A percentile compares a stretch with the other conserved stretches of the same genome.
phyloP scores from a whole-genome alignment of 805 yeast species.

The Schizosaccharomyces pombe region DNA sequence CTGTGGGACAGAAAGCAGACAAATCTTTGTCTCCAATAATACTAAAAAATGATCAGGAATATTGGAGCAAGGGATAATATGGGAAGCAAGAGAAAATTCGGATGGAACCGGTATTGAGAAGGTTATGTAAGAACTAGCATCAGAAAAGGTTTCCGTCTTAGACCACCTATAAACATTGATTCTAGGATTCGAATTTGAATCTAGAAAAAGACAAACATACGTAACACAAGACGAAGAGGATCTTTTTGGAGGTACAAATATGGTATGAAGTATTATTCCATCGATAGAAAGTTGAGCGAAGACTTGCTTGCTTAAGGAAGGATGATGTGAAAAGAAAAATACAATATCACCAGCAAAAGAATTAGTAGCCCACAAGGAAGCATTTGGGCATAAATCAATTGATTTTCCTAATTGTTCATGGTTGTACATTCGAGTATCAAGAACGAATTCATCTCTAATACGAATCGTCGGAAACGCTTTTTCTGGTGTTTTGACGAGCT shows the following conservation, averaged over 20 bases:
- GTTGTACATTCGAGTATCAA: neutral
- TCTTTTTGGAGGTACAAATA: neutral
- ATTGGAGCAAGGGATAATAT: neutral
- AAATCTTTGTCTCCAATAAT: neutral
- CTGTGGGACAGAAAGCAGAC: neutral
- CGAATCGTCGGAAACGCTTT: neutral
- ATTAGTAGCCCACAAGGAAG: neutral
- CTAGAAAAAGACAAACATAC: neutral
- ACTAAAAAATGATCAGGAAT: neutral
- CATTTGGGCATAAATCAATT: neutral
- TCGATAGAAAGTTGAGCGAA: neutral
- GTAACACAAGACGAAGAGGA: neutral
- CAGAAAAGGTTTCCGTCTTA: neutral
- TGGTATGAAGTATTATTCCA: neutral
- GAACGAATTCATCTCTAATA: neutral
- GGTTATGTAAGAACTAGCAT: neutral
- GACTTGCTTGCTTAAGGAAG: neutral
- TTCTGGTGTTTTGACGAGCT: too few species aligned
- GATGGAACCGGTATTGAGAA: neutral
- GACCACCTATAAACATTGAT: neutral
- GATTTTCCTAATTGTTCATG: neutral
- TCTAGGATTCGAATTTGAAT: neutral
- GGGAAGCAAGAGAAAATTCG: neutral
- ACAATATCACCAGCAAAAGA: neutral
- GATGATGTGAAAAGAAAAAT: neutral